A percentile compares a stretch with the other conserved stretches of the same genome.
Conservation (phyloP, 768 basidiomycete species). For the Trametes meyenii region DNA sequence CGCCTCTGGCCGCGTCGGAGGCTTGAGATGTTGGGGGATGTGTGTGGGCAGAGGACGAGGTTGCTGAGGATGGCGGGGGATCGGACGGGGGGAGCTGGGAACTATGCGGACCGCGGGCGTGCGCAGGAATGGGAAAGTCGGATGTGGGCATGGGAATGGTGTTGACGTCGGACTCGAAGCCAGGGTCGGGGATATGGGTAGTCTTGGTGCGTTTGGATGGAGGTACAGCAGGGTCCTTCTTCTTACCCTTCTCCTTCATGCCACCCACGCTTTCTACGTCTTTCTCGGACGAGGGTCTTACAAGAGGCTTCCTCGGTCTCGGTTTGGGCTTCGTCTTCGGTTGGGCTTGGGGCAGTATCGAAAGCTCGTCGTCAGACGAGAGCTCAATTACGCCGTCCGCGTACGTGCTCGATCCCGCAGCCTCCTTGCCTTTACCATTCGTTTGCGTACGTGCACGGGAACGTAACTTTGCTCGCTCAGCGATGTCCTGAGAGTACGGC, state of each 20-base stretch:
- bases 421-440: slow-evolving; percentile 9
- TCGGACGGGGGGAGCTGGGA: slow-evolving; percentile 33
- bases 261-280: neutral
- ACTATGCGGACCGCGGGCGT: slow-evolving; percentile 10
- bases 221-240: slow-evolving; percentile 1
- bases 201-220: slow-evolving; percentile 21
- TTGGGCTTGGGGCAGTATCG: slow-evolving; percentile 22
- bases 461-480: slow-evolving; percentile 38
- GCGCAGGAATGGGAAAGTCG: slow-evolving; percentile 11
- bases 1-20: neutral
- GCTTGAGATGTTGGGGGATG: slow-evolving; percentile 12
- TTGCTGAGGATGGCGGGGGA: slow-evolving; percentile 22
- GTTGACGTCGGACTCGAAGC: slow-evolving; percentile 25
- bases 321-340: slow-evolving; percentile 10
- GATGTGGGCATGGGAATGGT: slow-evolving; percentile 30
- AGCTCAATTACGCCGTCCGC: slow-evolving; percentile 33
- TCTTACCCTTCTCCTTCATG: slow-evolving; percentile 17
- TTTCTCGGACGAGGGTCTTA: neutral
- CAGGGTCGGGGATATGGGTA: slow-evolving; percentile 9
- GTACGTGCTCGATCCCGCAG: neutral
- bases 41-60: slow-evolving; percentile 7
- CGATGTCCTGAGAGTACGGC: slow-evolving; percentile 30
- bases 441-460: slow-evolving; percentile 27
- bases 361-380: slow-evolving; percentile 35
- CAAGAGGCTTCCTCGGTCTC: neutral